Percentiles rank a stretch among this genome's conserved stretches.
These are phyloP conservation scores for Hylodesmum podocarpum DNA, from an alignment of 306 rosid species.

Conservation along the genomic window DNA sequence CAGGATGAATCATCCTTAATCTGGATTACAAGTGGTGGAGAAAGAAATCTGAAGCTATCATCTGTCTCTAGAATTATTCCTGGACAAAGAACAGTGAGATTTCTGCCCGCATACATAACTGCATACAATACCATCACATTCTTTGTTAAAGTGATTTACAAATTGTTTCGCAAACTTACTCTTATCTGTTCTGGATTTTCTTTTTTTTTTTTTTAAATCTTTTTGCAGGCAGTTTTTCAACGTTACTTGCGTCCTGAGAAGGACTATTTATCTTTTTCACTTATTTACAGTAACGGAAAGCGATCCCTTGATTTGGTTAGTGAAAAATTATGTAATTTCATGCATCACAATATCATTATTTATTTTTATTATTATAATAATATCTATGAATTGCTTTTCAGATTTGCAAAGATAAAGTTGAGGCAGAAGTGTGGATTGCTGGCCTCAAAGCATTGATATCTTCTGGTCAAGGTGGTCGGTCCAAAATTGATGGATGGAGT, in stretches of 20 bases:
- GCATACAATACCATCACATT: conserved; percentile 8
- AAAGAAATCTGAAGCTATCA: conserved; percentile 80
- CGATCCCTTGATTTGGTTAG: conserved; percentile 92
- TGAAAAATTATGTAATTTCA: conserved; percentile 31
- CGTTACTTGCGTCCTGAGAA: conserved; percentile 85
- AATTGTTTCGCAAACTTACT: conserved; percentile 25
- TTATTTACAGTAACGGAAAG: conserved; percentile 87
- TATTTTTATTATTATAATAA: neutral
- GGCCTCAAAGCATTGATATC: conserved; percentile 81
- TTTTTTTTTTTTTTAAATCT: conserved; percentile 28
- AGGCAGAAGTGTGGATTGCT: conserved; percentile 94
- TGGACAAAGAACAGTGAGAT: conserved; percentile 97
- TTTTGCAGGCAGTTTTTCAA: conserved; percentile 81
- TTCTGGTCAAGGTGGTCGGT: conserved; percentile 95
- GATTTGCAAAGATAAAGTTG: conserved; percentile 98
- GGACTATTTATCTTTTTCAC: conserved; percentile 92
- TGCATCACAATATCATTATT: neutral
- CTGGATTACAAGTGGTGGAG: conserved; percentile 88
- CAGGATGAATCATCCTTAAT: conserved; percentile 87
- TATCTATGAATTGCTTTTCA: conserved; percentile 35
- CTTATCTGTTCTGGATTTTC: conserved; percentile 1
- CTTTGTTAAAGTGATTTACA: conserved; percentile 11
- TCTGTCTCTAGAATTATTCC: conserved; percentile 87
- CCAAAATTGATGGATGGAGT: conserved; percentile 97
- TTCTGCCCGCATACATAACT: conserved; percentile 26